Evolutionary conservation across 768 basidiomycete species (phyloP), one percentile per base, ranked within the genome.

Genomic region (Boletus tomentosulus): DNA sequence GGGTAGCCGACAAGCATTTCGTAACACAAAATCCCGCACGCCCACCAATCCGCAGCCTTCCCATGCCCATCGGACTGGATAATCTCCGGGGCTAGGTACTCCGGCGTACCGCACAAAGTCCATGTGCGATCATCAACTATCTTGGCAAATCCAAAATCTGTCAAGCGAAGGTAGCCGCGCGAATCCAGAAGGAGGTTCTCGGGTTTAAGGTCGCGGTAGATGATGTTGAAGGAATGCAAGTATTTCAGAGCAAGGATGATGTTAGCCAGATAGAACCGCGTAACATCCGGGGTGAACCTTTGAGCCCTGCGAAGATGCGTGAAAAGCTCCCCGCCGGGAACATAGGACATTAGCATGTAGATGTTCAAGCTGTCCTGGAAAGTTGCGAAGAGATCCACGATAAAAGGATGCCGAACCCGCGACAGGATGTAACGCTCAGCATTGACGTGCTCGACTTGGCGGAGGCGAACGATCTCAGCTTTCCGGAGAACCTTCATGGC

Each of bases 31-130:
- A 98, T 90, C 19, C 97, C 97, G 63, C 94, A 88, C 9, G 97
- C 96, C 97, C 97, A 99, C 94, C 94, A 99, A 68, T 99, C 96
- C 6, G 94, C 95, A 9, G 95, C 94, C 70, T 97, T 96, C 11
- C 94, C 94, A 71, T 99, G 97, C 11, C 97, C 97, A 57, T 96
- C 94, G 6, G 92, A 93, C 65, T 96, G 88, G 54, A 99, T 97
- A 54, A 99, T 97, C 73, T 99, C 97, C 19, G 97, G 97, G 3
- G 97, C 96, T 35, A 99, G 85, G 67, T 99, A 98, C 72, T 95
- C 92, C 19, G 93, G 92, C 10, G 92, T 96, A 34, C 92, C 92
- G 64, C 97, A 99, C 31, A 99, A 78, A 7, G 97, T 99, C 86
- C 91, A 98, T 6, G 97, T 98, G 69, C 95, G 89, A 69, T 98